Evolutionary conservation across 164 flowering plant species (phyloP).

Genomic region (Euptelea pleiosperma): DNA sequence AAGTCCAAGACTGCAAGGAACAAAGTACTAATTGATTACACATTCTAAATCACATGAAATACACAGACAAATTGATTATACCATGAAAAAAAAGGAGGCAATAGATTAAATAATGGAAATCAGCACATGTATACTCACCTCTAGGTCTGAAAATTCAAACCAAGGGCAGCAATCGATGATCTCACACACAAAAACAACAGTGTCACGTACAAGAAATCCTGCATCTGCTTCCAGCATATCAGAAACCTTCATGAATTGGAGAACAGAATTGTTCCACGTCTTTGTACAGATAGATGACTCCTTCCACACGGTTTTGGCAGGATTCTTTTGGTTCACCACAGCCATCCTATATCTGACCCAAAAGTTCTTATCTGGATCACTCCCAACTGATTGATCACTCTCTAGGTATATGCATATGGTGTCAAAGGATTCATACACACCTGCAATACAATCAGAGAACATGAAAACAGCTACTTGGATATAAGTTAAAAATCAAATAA

Average conservation of each 20-base stretch:
- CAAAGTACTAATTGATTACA: too few relatives aligned
- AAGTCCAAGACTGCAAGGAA: too few relatives aligned
- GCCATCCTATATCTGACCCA: slow-evolving; percentile 98
- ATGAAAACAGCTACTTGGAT: background rate
- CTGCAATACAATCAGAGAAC: slow-evolving; percentile 37
- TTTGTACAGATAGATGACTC: slow-evolving; percentile 98
- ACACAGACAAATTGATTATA: too few relatives aligned
- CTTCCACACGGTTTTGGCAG: slow-evolving; percentile 91
- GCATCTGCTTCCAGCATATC: slow-evolving; percentile 96
- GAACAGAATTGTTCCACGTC: slow-evolving; percentile 99
- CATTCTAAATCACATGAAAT: too few relatives aligned
- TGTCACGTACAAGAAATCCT: slow-evolving; percentile 92
- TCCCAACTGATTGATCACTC: slow-evolving; percentile 92
- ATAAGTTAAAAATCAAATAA: background rate
- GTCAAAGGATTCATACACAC: slow-evolving; percentile 93
- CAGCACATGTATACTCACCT: slow-evolving; percentile 51
- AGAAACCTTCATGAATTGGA: slow-evolving; percentile 99
- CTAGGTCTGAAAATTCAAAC: slow-evolving; percentile 96
- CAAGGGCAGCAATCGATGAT: slow-evolving; percentile 98
- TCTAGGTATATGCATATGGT: slow-evolving; percentile 95
- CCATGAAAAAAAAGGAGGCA: too few relatives aligned
- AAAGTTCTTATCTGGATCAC: slow-evolving; percentile 88
- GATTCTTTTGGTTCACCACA: slow-evolving; percentile 84
- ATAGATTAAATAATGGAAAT: background rate
- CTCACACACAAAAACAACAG: slow-evolving; percentile 96